Percentiles rank a stretch among this genome's conserved stretches.
These are phyloP conservation scores for Truncatella angustata DNA, from an alignment of 2,329 filamentous ascomycete species.

Conservation along the genomic window DNA sequence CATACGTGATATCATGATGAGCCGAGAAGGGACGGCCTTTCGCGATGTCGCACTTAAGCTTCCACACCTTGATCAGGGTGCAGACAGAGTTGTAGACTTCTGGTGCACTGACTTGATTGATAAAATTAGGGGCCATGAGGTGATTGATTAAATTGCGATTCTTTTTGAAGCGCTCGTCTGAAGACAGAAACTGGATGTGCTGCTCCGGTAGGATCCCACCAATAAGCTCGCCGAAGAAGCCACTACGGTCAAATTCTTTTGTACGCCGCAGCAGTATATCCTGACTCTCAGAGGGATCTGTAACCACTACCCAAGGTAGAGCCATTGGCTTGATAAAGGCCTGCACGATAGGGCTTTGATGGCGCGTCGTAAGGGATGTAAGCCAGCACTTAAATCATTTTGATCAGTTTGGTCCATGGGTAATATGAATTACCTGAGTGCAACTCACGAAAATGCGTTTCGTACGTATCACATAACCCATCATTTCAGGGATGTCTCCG, in stretches of 20 bases:
- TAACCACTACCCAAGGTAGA: conserved; percentile 41
- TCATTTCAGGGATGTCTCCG: conserved; percentile 41
- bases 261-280: conserved; percentile 41
- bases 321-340: conserved; percentile 43
- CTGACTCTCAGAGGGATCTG: conserved; percentile 40
- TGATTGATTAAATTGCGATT: conserved; percentile 34
- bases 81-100: conserved; percentile 28
- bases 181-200: conserved; percentile 30
- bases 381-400: conserved; percentile 21
- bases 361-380: conserved; percentile 27
- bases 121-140: conserved; percentile 35
- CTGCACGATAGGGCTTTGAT: conserved; percentile 43
- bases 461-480: conserved; percentile 32
- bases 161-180: conserved; percentile 20
- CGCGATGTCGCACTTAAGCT: conserved; percentile 28
- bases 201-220: conserved; percentile 29
- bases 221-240: conserved; percentile 30
- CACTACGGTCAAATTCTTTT: conserved; percentile 43
- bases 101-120: conserved; percentile 31
- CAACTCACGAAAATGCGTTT: conserved; percentile 28
- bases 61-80: conserved; percentile 33
- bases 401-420: background rate
- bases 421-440: background rate
- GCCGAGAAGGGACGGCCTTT: conserved; percentile 28
- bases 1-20: conserved; percentile 28